Percentiles rank a stretch among this genome's conserved stretches.
These are phyloP conservation scores for Rhinocladiella similis DNA, from an alignment of 2,329 filamentous ascomycete genomes.

Conservation along the genomic window DNA sequence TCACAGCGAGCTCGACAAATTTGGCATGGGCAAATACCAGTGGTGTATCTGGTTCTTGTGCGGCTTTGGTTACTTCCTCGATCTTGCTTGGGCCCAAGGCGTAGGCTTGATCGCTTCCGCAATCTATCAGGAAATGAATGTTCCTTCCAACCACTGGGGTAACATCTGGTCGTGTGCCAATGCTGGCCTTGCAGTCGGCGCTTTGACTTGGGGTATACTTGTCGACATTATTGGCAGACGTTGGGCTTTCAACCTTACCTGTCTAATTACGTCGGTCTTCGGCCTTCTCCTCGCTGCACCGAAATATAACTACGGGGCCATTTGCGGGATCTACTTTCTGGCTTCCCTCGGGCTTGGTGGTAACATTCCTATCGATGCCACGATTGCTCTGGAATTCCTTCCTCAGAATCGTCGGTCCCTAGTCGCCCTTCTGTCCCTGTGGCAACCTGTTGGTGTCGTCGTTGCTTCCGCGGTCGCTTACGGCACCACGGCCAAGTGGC, in stretches of 20 bases:
- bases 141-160: not conserved
- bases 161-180: slow-evolving; percentile 55
- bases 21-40: slow-evolving; percentile 74
- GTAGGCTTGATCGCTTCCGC: slow-evolving; percentile 12
- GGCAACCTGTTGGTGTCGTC: slow-evolving; percentile 84
- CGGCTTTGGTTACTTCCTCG: slow-evolving; percentile 51
- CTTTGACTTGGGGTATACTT: slow-evolving; percentile 76
- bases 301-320: slow-evolving; percentile 44
- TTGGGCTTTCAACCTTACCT: slow-evolving; percentile 75
- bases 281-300: slow-evolving; percentile 51
- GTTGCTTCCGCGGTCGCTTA: slow-evolving; percentile 61
- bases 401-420: slow-evolving; percentile 57
- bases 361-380: slow-evolving; percentile 36
- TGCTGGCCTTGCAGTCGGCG: slow-evolving; percentile 71
- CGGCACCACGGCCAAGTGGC: slow-evolving; percentile 71
- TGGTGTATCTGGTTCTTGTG: slow-evolving; percentile 60
- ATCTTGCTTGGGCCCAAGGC: slow-evolving; percentile 52
- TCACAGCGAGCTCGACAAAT: not conserved
- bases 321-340: slow-evolving; percentile 56
- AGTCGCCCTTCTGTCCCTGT: slow-evolving; percentile 76
- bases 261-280: slow-evolving; percentile 71
- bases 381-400: slow-evolving; percentile 56
- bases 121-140: slow-evolving; percentile 7
- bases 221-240: slow-evolving; percentile 76
- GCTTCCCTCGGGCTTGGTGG: slow-evolving; percentile 41